phyloP scores from a whole-genome alignment of 805 yeast species.

The Starmerella bacillaris region DNA sequence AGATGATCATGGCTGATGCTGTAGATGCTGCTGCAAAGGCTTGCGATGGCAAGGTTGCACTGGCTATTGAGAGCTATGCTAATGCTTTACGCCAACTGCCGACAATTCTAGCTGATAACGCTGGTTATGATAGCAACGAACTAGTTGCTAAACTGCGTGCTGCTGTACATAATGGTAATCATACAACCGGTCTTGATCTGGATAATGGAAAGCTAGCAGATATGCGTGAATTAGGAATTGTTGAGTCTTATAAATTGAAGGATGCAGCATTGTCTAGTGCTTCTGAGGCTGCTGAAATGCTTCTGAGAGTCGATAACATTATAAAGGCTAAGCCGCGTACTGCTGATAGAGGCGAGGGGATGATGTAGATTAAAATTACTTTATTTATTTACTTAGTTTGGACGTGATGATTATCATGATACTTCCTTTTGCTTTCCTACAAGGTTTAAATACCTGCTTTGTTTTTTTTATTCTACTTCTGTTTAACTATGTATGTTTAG shows the following conservation, averaged over 20 bases:
- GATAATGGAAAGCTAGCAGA: conserved; percentile 73
- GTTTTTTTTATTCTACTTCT: too few relatives aligned
- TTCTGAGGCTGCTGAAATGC: conserved; percentile 93
- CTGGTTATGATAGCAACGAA: conserved; percentile 89
- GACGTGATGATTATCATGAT: too few relatives aligned
- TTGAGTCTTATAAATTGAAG: conserved; percentile 83
- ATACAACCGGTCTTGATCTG: conserved; percentile 80
- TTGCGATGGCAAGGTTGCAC: conserved; percentile 77
- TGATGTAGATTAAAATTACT: conserved; percentile 12
- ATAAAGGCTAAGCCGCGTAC: conserved; percentile 95
- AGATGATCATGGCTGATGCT: conserved; percentile 92
- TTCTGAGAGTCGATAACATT: conserved; percentile 88
- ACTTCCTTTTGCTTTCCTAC: too few relatives aligned
- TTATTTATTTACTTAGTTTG: too few relatives aligned
- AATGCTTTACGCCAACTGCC: conserved; percentile 89
- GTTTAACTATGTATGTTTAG: too few relatives aligned
- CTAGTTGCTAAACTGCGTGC: conserved; percentile 78
- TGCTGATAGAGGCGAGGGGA: conserved; percentile 36
- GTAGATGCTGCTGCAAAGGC: conserved; percentile 85
- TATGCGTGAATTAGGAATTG: conserved; percentile 83
- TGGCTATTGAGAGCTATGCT: conserved; percentile 90
- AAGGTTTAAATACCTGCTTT: too few relatives aligned
- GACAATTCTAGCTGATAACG: conserved; percentile 87
- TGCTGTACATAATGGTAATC: conserved; percentile 77
- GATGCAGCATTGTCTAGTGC: conserved; percentile 88